Conservation (phyloP, 768 basidiomycete species). For the Mycena epipterygia region DNA sequence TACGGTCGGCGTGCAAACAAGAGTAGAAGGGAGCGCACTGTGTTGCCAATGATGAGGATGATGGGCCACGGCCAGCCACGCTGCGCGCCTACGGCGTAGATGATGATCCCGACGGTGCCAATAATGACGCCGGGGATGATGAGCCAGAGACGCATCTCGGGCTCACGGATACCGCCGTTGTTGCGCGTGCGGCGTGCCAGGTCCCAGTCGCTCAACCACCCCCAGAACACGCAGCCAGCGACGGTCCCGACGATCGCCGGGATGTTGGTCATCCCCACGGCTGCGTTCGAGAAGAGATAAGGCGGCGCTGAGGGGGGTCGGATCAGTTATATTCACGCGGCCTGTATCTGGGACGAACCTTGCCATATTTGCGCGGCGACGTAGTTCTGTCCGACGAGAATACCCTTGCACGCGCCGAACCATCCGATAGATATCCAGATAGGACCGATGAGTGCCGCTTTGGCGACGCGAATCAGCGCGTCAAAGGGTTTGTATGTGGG, state of each 20-base stretch:
- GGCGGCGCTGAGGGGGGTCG: slow-evolving; percentile 9
- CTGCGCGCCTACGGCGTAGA: slow-evolving; percentile 25
- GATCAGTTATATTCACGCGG: background rate
- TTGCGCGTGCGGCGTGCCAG: slow-evolving; percentile 29
- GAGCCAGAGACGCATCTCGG: slow-evolving; percentile 28
- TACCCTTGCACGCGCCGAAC: slow-evolving; percentile 30
- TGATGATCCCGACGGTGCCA: slow-evolving; percentile 13
- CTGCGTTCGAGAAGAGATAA: slow-evolving; percentile 21
- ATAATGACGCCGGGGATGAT: slow-evolving; percentile 14
- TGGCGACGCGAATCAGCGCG: slow-evolving; percentile 11
- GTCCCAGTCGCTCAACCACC: slow-evolving; percentile 28
- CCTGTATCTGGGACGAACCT: background rate
- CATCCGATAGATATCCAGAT: slow-evolving; percentile 27
- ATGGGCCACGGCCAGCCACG: slow-evolving; percentile 24
- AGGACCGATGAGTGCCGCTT: slow-evolving; percentile 17
- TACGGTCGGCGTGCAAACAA: background rate
- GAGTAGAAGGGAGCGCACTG: background rate
- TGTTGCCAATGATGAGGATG: slow-evolving; percentile 19
- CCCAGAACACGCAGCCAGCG: slow-evolving; percentile 17
- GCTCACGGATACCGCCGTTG: slow-evolving; percentile 27
- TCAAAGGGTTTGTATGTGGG: slow-evolving; percentile 16
- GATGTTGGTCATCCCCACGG: slow-evolving; percentile 21
- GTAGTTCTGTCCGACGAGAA: slow-evolving; percentile 23
- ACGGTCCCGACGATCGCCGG: slow-evolving; percentile 14
- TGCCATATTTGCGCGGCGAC: slow-evolving; percentile 23